A percentile compares a stretch with the other conserved stretches of the same genome.
phyloP scores from a whole-genome alignment of 2,329 filamentous ascomycete genomes.

The Magnaporthiopsis incrustans region DNA sequence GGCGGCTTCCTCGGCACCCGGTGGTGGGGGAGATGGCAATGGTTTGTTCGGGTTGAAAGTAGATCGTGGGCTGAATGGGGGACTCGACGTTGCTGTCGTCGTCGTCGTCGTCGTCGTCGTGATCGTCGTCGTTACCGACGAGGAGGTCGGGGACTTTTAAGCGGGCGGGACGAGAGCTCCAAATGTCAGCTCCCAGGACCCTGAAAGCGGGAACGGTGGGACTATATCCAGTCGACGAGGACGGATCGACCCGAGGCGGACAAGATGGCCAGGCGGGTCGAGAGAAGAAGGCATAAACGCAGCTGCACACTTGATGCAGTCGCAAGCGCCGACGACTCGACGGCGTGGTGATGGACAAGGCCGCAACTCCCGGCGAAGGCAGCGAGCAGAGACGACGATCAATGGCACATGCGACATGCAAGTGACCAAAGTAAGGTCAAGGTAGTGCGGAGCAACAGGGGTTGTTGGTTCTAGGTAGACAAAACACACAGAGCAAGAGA shows the following conservation, averaged over 20 bases:
- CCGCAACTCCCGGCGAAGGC: neutral
- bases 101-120: neutral
- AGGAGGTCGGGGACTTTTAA: neutral
- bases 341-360: neutral
- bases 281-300: neutral
- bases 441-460: neutral
- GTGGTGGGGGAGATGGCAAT: slow-evolving; percentile 43
- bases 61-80: slow-evolving; percentile 22
- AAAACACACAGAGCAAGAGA: neutral
- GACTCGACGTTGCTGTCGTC: slow-evolving; percentile 10
- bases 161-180: neutral
- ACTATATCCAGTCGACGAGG: neutral
- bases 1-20: slow-evolving; percentile 31
- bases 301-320: neutral
- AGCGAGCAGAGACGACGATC: neutral
- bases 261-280: neutral
- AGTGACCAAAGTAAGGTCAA: neutral
- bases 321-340: neutral
- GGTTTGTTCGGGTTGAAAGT: slow-evolving; percentile 47
- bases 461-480: neutral
- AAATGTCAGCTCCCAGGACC: neutral
- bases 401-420: slow-evolving; percentile 2
- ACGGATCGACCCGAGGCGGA: neutral
- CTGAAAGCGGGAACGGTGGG: neutral
- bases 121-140: neutral